phyloP scores from a whole-genome alignment of 2,329 filamentous ascomycete genomes.

The Rugonectria rugulosa region DNA sequence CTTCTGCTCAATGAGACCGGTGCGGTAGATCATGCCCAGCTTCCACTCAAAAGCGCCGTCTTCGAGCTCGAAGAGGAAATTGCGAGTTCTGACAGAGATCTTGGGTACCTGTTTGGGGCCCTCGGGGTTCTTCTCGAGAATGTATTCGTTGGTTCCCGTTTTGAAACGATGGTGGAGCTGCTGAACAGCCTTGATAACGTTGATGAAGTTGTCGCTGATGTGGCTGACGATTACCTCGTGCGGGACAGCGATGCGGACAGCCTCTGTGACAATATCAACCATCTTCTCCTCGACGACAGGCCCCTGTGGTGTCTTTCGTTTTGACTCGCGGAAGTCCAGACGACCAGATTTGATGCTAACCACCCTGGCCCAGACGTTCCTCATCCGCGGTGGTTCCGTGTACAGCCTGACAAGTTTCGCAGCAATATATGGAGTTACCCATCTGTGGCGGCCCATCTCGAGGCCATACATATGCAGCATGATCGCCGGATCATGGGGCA shows the following conservation, averaged over 20 bases:
- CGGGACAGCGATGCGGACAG: constrained; percentile 86
- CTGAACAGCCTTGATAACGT: constrained; percentile 83
- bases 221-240: constrained; percentile 90
- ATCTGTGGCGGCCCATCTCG: constrained; percentile 84
- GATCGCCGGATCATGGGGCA: constrained; percentile 88
- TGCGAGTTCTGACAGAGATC: constrained; percentile 81
- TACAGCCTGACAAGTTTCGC: constrained; percentile 84
- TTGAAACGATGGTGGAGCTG: constrained; percentile 94
- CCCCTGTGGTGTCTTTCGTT: constrained; percentile 68
- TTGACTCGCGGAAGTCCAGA: constrained; percentile 80
- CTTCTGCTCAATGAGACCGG: constrained; percentile 86
- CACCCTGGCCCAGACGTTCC: constrained; percentile 84
- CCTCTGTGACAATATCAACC: constrained; percentile 84
- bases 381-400: constrained; percentile 85
- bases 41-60: constrained; percentile 99
- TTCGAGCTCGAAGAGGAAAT: constrained; percentile 89
- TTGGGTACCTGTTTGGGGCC: constrained; percentile 87
- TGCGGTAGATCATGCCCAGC: constrained; percentile 89
- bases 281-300: constrained; percentile 76
- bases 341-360: constrained; percentile 83
- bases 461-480: constrained; percentile 89
- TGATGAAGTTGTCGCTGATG: constrained; percentile 93
- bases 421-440: constrained; percentile 82
- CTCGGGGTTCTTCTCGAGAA: constrained; percentile 85
- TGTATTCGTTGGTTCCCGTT: constrained; percentile 87